Conservation (phyloP, 306 rosid genomes). For the Inga laurina region DNA sequence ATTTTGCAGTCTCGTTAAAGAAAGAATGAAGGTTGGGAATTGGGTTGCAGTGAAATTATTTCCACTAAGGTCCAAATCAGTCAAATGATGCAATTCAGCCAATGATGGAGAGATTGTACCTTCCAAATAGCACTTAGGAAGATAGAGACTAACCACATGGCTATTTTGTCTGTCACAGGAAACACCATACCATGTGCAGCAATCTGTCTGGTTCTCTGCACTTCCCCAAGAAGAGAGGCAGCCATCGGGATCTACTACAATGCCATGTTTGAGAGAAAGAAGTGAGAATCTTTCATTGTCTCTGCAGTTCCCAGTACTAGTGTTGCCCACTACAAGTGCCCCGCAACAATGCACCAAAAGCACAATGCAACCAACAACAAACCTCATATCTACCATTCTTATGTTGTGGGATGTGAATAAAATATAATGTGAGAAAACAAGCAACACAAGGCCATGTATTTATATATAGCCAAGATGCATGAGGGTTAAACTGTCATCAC, state of each 20-base stretch:
- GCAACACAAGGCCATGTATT: too few relatives aligned
- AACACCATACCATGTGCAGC: not conserved
- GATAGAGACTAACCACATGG: slow-evolving; percentile 17
- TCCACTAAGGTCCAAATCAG: too few relatives aligned
- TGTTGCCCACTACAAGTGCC: not conserved
- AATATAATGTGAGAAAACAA: too few relatives aligned
- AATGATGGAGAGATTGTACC: not conserved
- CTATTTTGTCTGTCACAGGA: not conserved
- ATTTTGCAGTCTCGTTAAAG: not conserved
- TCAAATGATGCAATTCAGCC: not conserved
- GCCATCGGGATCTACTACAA: not conserved
- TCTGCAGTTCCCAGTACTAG: not conserved
- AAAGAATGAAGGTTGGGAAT: not conserved
- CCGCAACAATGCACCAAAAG: not conserved
- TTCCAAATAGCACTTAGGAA: not conserved
- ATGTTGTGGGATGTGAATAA: too few relatives aligned
- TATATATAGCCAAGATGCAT: too few relatives aligned
- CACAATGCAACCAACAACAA: not conserved
- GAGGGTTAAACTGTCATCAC: too few relatives aligned
- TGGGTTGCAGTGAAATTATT: not conserved
- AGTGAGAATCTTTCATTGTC: not conserved
- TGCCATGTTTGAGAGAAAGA: not conserved
- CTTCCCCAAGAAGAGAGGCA: not conserved
- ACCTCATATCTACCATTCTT: not conserved
- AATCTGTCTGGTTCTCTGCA: not conserved